A percentile compares a stretch with the other conserved stretches of the same genome.
phyloP scores from a whole-genome alignment of 2,329 filamentous ascomycete species.

The Trichoderma oligosporum region DNA sequence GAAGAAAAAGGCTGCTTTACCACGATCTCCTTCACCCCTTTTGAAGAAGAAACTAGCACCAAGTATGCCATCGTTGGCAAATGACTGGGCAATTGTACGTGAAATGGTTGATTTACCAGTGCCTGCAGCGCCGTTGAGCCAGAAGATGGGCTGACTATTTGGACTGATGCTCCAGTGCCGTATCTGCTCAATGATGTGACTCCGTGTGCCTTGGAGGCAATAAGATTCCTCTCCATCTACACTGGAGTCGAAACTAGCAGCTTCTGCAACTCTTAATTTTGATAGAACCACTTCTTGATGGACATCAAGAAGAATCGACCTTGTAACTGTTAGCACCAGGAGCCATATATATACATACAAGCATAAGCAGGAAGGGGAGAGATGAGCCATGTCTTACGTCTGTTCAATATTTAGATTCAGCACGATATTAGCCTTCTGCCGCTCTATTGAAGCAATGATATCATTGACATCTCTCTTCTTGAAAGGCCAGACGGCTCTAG shows the following conservation, averaged over 20 bases:
- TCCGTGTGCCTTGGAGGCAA: slow-evolving; percentile 32
- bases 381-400: too few species aligned
- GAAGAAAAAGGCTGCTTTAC: slow-evolving; percentile 36
- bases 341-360: not conserved
- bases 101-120: slow-evolving; percentile 41
- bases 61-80: slow-evolving; percentile 20
- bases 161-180: slow-evolving; percentile 27
- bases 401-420: slow-evolving; percentile 15
- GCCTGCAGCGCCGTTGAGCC: slow-evolving; percentile 38
- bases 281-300: slow-evolving; percentile 25
- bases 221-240: slow-evolving; percentile 28
- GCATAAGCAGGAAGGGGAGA: not conserved
- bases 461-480: slow-evolving; percentile 12
- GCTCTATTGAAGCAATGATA: not conserved
- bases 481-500: slow-evolving; percentile 18
- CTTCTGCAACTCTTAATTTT: slow-evolving; percentile 25
- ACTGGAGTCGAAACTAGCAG: slow-evolving; percentile 35
- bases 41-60: slow-evolving; percentile 46
- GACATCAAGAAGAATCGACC: slow-evolving; percentile 13
- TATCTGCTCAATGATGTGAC: slow-evolving; percentile 29
- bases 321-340: not conserved
- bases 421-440: slow-evolving; percentile 6
- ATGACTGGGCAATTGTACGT: slow-evolving; percentile 28
- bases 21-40: slow-evolving; percentile 38
- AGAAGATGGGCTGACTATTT: slow-evolving; percentile 31